Base-by-base conservation (phyloP, 108 stramenopile species). In the Bacterosira constricta region DNA sequence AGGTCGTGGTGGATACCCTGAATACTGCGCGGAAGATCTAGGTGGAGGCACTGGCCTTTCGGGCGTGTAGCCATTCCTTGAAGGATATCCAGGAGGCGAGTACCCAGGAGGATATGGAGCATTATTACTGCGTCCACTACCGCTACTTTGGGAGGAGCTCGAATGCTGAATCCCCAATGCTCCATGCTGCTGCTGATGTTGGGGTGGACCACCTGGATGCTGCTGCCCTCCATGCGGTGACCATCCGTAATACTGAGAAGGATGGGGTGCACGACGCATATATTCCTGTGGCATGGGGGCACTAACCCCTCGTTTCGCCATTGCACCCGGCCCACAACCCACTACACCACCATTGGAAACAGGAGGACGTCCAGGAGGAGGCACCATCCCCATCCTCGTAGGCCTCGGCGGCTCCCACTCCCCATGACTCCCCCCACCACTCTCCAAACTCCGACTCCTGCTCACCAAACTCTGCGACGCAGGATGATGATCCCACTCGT, bases 401-500 rank as follows among this genome's bases (percentile, higher is more conserved):
- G 50, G 31, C 1, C 65, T 50, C 9, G 65, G 52, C 1, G 65
- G 65, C 5, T 66, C 65, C 65, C 65, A 66, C 50, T 66, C 65
- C 2, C 30, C 46, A 37, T 47, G 42, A 23, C 53, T 34, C 31
- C 58, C 6, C 50, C 60, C 59, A 41, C 45, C 26, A 29, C 45
- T 50, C 50, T 61, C 29, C 50, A 50, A 6, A 23, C 46, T 38
- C n/a, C 29, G 50, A 21, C 36, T 37, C 2, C 31, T 36, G 23
- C 55, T 38, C 4, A 56, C 55, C 6, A 56, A n/a, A 7, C 36
- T 34, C 36, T 17, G 7, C 29, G 32, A 32, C 35, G 55, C 15
- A 42, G 41, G 41, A 42, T 11, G 41, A 42, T 42, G n/a, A n/a
- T 42, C 15, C 2, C 17, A n/a, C 15, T 42, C 15, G 41, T 9